Evolutionary conservation across 768 basidiomycete species (phyloP).

Genomic region (Pleurotus platypus): DNA sequence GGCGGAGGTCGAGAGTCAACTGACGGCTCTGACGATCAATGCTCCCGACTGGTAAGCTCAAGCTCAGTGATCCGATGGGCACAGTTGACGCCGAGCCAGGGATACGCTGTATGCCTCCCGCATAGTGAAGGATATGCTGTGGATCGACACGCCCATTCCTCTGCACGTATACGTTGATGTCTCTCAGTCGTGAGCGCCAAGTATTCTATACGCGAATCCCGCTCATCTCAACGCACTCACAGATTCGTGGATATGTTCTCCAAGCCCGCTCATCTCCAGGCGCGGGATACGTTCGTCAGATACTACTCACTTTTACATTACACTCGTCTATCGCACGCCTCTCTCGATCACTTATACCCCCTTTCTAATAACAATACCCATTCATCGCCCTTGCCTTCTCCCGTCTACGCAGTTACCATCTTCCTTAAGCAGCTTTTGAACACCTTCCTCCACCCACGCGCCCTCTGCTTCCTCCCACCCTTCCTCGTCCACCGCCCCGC

Average conservation of each 20-base stretch:
- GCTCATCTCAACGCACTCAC: background rate
- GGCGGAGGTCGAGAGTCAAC: conserved; percentile 39
- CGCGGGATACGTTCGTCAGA: conserved; percentile 45
- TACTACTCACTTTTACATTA: conserved; percentile 55
- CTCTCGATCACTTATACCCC: conserved; percentile 27
- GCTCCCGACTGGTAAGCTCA: conserved; percentile 59
- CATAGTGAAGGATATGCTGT: conserved; percentile 56
- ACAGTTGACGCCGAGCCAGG: conserved; percentile 28
- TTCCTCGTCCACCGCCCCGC: conserved; percentile 55
- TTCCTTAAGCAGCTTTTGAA: conserved; percentile 24
- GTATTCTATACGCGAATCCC: too few species aligned
- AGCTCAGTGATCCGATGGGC: too few species aligned
- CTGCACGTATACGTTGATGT: conserved; percentile 50
- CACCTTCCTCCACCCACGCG: conserved; percentile 34
- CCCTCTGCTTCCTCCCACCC: conserved; percentile 38
- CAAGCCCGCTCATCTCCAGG: conserved; percentile 14
- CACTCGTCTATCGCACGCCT: conserved; percentile 46
- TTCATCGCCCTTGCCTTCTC: conserved; percentile 24
- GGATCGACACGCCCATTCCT: conserved; percentile 39
- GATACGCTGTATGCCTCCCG: conserved; percentile 57
- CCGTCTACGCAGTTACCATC: conserved; percentile 14
- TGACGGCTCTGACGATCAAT: conserved; percentile 57
- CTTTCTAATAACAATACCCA: conserved; percentile 15
- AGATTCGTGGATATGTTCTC: conserved; percentile 20
- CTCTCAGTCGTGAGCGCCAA: conserved; percentile 48